Percentiles rank a stretch among this genome's conserved stretches.
phyloP scores from a whole-genome alignment of 2,329 filamentous ascomycete species.

The Penicillium thymicola region DNA sequence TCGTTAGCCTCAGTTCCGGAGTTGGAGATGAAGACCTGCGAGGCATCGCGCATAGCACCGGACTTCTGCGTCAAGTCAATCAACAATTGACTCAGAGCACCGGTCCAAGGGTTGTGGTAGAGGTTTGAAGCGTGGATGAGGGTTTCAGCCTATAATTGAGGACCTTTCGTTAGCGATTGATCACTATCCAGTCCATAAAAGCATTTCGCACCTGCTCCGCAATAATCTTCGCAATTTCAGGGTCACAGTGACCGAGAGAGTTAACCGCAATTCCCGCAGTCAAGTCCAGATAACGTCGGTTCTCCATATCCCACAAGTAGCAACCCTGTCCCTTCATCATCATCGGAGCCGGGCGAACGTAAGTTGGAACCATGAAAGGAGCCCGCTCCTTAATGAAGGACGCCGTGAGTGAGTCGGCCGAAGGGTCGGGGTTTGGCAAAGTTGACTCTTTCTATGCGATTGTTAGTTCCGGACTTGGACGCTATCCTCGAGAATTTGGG shows the following conservation, averaged over 20 bases:
- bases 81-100: conserved; percentile 78
- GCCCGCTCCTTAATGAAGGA: conserved; percentile 71
- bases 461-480: background rate
- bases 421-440: conserved; percentile 68
- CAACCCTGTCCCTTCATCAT: conserved; percentile 85
- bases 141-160: conserved; percentile 56
- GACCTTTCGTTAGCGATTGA: conserved; percentile 2
- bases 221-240: conserved; percentile 70
- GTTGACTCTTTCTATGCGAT: conserved; percentile 44
- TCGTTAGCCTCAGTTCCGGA: conserved; percentile 97
- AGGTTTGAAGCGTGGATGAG: conserved; percentile 92
- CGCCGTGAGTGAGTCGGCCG: conserved; percentile 69
- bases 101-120: conserved; percentile 96
- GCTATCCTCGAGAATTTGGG: background rate
- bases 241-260: conserved; percentile 84
- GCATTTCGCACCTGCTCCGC: conserved; percentile 64
- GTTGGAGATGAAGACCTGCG: conserved; percentile 88
- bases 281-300: conserved; percentile 86
- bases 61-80: conserved; percentile 76
- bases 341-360: conserved; percentile 82
- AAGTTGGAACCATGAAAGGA: conserved; percentile 93
- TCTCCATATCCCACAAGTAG: conserved; percentile 86
- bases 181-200: background rate
- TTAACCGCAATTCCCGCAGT: conserved; percentile 96
- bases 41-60: conserved; percentile 76